These are phyloP conservation scores for Leucosporidium creatinivorum DNA, from an alignment of 768 basidiomycete species.

Conservation along the genomic window DNA sequence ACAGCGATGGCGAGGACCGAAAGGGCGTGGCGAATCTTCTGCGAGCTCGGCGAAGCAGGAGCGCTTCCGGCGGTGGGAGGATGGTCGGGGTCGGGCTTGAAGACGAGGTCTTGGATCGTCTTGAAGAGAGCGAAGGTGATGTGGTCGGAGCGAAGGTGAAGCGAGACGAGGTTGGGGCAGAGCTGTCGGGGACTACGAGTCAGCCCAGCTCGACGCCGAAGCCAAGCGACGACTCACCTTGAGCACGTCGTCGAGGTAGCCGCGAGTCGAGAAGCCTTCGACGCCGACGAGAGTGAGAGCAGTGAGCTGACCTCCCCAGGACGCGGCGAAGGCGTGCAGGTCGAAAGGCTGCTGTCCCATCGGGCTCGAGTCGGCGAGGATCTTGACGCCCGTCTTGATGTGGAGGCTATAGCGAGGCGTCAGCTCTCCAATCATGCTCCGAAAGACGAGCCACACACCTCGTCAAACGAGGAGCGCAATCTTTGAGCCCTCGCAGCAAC, in stretches of 20 bases:
- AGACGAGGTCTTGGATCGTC: neutral
- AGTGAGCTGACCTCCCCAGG: neutral
- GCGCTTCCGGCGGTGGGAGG: too few species aligned
- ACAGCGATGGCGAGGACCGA: too few species aligned
- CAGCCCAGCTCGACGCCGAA: neutral
- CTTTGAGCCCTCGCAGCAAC: conserved; percentile 1
- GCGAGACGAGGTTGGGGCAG: neutral
- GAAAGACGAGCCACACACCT: neutral
- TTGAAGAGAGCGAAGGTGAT: conserved; percentile 9
- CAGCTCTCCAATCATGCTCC: neutral
- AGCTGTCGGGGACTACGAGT: neutral
- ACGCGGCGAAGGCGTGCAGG: neutral
- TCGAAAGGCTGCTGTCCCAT: conserved; percentile 10
- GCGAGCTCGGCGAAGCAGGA: too few species aligned
- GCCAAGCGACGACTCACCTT: neutral
- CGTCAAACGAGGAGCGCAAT: neutral
- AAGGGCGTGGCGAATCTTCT: too few species aligned
- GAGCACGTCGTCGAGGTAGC: conserved; percentile 7
- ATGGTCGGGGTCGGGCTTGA: too few species aligned
- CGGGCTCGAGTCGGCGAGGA: conserved; percentile 3
- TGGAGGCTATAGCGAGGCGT: neutral
- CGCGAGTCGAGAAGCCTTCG: neutral
- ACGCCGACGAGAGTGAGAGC: conserved; percentile 8
- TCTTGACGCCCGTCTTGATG: conserved; percentile 5
- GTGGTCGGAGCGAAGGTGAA: conserved; percentile 15